phyloP scores from a whole-genome alignment of 1,284 basidiomycete species.

The Pyrrhoderma lamaoense region DNA sequence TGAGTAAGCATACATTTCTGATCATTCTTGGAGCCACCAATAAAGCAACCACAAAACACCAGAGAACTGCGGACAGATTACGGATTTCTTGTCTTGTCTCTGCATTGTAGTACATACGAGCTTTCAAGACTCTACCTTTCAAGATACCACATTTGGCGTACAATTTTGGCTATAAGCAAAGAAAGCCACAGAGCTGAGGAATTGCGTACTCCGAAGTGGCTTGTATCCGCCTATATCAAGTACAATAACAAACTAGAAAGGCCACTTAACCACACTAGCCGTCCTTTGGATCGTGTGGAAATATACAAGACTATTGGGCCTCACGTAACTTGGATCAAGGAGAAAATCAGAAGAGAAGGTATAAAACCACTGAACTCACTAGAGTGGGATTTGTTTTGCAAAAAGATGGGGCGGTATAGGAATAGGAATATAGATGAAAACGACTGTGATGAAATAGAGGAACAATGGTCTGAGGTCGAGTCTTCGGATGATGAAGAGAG shows the following conservation, averaged over 20 bases:
- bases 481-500: not conserved
- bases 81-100: constrained; percentile 1
- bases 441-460: constrained; percentile 7
- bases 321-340: constrained; percentile 4
- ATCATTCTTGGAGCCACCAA: too few relatives aligned
- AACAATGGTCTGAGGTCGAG: constrained; percentile 1
- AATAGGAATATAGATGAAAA: not conserved
- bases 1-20: too few relatives aligned
- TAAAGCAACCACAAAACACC: not conserved
- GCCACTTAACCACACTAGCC: not conserved
- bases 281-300: constrained; percentile 12
- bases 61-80: constrained; percentile 1
- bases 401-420: not conserved
- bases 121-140: constrained; percentile 12
- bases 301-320: constrained; percentile 7
- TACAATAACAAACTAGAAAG: not conserved
- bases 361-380: not conserved
- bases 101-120: constrained; percentile 4
- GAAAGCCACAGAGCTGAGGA: not conserved
- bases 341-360: constrained; percentile 1
- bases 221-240: constrained; percentile 9
- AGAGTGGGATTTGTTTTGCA: not conserved
- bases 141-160: constrained; percentile 4
- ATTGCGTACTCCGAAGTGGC: constrained; percentile 11
- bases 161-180: not conserved